phyloP scores from a whole-genome alignment of 306 rosid species.

The Phaseolus lunatus region DNA sequence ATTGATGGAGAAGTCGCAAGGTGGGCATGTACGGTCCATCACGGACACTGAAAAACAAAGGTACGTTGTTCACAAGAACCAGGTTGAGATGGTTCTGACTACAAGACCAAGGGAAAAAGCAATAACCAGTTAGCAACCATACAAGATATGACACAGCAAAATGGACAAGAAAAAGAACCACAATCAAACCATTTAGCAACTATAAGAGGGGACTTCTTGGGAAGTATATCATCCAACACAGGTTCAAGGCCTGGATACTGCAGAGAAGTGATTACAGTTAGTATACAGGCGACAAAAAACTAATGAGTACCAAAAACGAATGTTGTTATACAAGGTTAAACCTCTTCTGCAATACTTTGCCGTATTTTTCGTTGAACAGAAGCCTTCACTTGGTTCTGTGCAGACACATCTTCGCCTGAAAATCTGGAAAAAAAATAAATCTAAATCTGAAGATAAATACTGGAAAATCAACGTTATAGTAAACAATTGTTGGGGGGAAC shows the following conservation, averaged over 20 bases:
- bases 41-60: conserved; percentile 90
- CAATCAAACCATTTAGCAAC: conserved; percentile 86
- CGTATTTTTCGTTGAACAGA: conserved; percentile 91
- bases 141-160: not conserved
- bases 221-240: conserved; percentile 93
- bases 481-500: not conserved
- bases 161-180: conserved; percentile 22
- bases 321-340: conserved; percentile 31
- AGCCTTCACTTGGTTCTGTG: conserved; percentile 98
- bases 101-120: conserved; percentile 43
- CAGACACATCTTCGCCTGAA: conserved; percentile 92
- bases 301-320: not conserved
- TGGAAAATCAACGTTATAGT: conserved; percentile 11
- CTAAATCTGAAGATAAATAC: conserved; percentile 33
- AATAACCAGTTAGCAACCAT: conserved; percentile 41
- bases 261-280: conserved; percentile 24
- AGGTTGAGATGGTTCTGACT: conserved; percentile 98
- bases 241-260: conserved; percentile 98
- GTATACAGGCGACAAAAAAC: conserved; percentile 11
- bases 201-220: conserved; percentile 92
- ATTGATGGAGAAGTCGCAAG: conserved; percentile 93
- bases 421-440: conserved; percentile 55
- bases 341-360: conserved; percentile 99
- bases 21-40: conserved; percentile 99
- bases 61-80: conserved; percentile 92